Conservation (phyloP, 129 eudicot genomes). For the Sambucus nigra region DNA sequence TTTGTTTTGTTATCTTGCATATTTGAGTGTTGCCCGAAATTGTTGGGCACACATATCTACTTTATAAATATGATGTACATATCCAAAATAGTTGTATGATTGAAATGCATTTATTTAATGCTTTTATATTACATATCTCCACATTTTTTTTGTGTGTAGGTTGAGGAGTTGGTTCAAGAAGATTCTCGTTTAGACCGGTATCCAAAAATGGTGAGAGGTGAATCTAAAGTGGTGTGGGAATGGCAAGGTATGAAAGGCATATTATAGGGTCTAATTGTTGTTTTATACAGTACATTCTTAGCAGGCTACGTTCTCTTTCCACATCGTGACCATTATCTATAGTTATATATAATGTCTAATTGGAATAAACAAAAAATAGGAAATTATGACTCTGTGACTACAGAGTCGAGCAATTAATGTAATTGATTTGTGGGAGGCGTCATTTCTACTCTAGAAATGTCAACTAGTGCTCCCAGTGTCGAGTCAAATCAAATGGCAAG, state of each 20-base stretch:
- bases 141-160: conserved; percentile 26
- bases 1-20: too few species aligned
- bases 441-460: neutral
- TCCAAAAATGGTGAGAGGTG: conserved; percentile 89
- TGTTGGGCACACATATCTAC: too few species aligned
- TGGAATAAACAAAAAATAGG: too few species aligned
- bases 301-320: neutral
- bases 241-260: conserved; percentile 76
- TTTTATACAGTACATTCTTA: neutral
- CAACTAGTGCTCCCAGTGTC: neutral
- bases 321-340: neutral
- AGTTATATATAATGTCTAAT: neutral
- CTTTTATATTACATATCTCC: neutral
- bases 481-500: neutral
- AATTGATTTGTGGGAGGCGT: neutral
- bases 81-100: too few species aligned
- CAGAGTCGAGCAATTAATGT: too few species aligned
- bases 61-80: too few species aligned
- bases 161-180: conserved; percentile 84
- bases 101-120: conserved; percentile 5
- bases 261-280: neutral
- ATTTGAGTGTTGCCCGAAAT: too few species aligned
- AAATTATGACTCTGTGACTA: too few species aligned
- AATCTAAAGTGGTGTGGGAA: conserved; percentile 94
- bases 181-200: conserved; percentile 85